Base-by-base conservation (phyloP, 2,329 filamentous ascomycete species). In the Trichoderma sp. region DNA sequence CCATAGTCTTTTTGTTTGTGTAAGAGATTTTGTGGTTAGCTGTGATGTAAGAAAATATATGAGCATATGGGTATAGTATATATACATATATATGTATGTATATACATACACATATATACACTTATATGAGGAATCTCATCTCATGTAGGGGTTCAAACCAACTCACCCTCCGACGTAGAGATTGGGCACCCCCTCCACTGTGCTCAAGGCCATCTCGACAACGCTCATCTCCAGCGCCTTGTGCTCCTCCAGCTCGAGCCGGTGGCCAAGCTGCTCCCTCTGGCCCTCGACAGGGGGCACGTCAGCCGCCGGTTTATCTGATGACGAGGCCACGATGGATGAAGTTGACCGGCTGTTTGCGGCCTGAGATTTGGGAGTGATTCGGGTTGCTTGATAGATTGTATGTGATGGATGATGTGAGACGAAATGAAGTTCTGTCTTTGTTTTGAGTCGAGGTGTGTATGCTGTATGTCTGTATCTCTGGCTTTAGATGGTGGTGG, bases 1-100 rank as follows among this genome's bases (percentile, higher is more conserved):
- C 84, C 95, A 95, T 74, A 97, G 88, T 72, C 95, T 97, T 81
- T 47, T 43, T 21, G 34, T 36, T 15, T 36, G 3, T 6, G 36
- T 63, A 34, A 14, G 11, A 30, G 7, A 14, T 51, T 34, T 56
- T 64, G 18, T 12, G 5, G 11, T 60, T 34, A 60, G 57, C 28
- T 60, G 57, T 28, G 24, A 32, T 60, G 30, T 60, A 60, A 3
- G 26, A 53, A 15, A 11, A n/a, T 21, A 28, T 39, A 43, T 5
- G 21, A 18, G 21, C 21, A n/a, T 36, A 21, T 39, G 32, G 14
- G 18, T 61, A 2, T 21, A 12, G 3, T 26, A 7, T 28, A 28
- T 34, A 32, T 64, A 43, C 12, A 53, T 18, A 53, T 28, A 6
- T 28, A 28, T 24, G 24, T 24, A 24, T 24, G 24, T 24, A 24